Conservation (phyloP, 1,284 basidiomycete genomes). For the Entoloma clypeatum region DNA sequence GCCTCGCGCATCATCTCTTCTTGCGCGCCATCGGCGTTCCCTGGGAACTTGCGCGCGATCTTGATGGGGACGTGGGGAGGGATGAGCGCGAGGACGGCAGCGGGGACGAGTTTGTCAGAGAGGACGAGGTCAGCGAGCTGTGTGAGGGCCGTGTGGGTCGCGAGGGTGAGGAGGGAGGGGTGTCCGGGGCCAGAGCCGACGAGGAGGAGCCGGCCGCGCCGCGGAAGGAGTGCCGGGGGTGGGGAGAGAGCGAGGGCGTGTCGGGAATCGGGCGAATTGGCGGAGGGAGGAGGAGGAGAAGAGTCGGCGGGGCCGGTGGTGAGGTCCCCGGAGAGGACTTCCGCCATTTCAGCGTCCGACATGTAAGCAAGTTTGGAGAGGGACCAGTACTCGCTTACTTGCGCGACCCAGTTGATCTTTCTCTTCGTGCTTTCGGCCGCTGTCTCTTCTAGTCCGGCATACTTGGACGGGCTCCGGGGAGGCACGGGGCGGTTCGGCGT, state of each 20-base stretch:
- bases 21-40: constrained; percentile 94
- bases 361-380: constrained; percentile 74
- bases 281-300: constrained; percentile 18
- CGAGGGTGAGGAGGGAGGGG: constrained; percentile 85
- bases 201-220: constrained; percentile 81
- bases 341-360: constrained; percentile 65
- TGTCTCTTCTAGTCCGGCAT: too few species aligned
- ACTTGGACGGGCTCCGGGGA: constrained; percentile 49
- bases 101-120: constrained; percentile 96
- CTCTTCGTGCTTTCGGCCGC: constrained; percentile 50
- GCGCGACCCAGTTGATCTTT: constrained; percentile 85
- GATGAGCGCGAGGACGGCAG: constrained; percentile 84
- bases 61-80: constrained; percentile 68
- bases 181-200: constrained; percentile 95
- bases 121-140: constrained; percentile 82
- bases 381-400: constrained; percentile 94
- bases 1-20: constrained; percentile 92
- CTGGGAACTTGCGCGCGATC: constrained; percentile 96
- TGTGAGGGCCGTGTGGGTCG: constrained; percentile 80
- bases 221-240: too few species aligned
- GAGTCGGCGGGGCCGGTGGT: constrained; percentile 18
- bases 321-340: constrained; percentile 48
- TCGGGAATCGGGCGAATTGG: too few species aligned
- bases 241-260: constrained; percentile 31
- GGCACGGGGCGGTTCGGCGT: constrained; percentile 84